These are phyloP conservation scores for Dentiscutata heterogama DNA, from an alignment of 371 early-diverging fungal species.

Conservation along the genomic window DNA sequence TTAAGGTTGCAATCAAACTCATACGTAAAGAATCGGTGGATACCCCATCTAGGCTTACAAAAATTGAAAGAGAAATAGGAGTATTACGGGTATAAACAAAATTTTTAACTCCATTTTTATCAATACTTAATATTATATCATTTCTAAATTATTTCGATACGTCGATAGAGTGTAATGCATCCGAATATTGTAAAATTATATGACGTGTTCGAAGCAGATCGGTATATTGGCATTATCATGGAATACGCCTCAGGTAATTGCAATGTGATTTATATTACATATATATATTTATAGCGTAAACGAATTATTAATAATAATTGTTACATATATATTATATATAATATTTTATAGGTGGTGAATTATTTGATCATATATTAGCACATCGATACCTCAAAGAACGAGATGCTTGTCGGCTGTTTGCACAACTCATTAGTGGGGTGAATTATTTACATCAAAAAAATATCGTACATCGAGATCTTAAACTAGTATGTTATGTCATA, in stretches of 20 bases:
- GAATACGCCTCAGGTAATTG: constrained; percentile 91
- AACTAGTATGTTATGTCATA: constrained; percentile 72
- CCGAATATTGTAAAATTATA: constrained; percentile 93
- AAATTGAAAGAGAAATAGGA: constrained; percentile 85
- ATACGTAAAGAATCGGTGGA: constrained; percentile 86
- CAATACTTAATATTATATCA: neutral
- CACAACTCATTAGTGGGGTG: constrained; percentile 94
- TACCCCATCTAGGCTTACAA: constrained; percentile 78
- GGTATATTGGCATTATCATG: constrained; percentile 95
- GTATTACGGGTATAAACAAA: constrained; percentile 75
- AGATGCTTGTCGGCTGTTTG: constrained; percentile 93
- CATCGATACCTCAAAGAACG: constrained; percentile 92
- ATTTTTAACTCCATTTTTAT: too few relatives aligned
- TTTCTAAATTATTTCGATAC: constrained; percentile 3
- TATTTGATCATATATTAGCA: constrained; percentile 96
- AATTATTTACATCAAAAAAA: constrained; percentile 89
- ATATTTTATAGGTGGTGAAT: constrained; percentile 79
- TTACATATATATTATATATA: constrained; percentile 12
- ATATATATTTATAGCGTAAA: neutral
- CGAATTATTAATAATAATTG: neutral
- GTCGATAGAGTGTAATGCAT: constrained; percentile 80
- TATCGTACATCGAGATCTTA: constrained; percentile 97
- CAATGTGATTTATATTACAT: too few relatives aligned
- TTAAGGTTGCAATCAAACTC: constrained; percentile 83
- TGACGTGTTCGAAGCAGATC: constrained; percentile 96